These are phyloP conservation scores for Pythium rishiriense DNA, from an alignment of 352 stramenopile species.

Conservation along the genomic window DNA sequence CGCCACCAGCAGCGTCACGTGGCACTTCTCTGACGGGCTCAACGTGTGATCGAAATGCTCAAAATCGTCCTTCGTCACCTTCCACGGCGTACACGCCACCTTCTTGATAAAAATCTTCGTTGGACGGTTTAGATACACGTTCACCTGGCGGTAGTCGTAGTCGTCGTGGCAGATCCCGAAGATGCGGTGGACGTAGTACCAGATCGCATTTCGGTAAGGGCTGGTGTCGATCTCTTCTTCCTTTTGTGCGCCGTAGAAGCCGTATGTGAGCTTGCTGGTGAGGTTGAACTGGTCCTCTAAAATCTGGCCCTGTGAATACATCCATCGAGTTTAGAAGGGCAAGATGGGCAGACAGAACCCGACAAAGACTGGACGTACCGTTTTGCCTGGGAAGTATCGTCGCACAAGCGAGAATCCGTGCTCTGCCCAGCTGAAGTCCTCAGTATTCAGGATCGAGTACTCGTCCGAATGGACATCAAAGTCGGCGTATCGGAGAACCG, in stretches of 20 bases:
- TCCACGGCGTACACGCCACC: conserved; percentile 83
- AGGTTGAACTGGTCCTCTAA: conserved; percentile 87
- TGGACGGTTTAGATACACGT: conserved; percentile 77
- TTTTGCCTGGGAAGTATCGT: conserved; percentile 80
- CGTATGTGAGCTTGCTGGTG: conserved; percentile 83
- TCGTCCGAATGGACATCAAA: conserved; percentile 83
- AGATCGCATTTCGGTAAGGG: conserved; percentile 82
- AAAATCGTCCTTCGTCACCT: conserved; percentile 77
- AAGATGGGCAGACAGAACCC: background rate
- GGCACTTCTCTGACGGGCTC: conserved; percentile 81
- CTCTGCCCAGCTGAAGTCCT: conserved; percentile 90
- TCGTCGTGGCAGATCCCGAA: conserved; percentile 89
- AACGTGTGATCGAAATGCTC: conserved; percentile 83
- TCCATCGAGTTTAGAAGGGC: background rate
- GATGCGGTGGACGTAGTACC: conserved; percentile 88
- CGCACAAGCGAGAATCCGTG: conserved; percentile 87
- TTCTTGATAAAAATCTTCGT: conserved; percentile 90
- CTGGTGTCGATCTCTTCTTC: conserved; percentile 71
- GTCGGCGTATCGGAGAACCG: conserved; percentile 77
- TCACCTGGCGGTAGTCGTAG: conserved; percentile 87
- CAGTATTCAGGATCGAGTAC: conserved; percentile 84
- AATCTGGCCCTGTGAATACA: conserved; percentile 51
- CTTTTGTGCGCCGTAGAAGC: conserved; percentile 64
- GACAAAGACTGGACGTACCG: conserved; percentile 19
- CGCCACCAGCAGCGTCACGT: conserved; percentile 80